These are phyloP conservation scores for Grammothele lineata DNA, from an alignment of 768 basidiomycete genomes.

Conservation along the genomic window DNA sequence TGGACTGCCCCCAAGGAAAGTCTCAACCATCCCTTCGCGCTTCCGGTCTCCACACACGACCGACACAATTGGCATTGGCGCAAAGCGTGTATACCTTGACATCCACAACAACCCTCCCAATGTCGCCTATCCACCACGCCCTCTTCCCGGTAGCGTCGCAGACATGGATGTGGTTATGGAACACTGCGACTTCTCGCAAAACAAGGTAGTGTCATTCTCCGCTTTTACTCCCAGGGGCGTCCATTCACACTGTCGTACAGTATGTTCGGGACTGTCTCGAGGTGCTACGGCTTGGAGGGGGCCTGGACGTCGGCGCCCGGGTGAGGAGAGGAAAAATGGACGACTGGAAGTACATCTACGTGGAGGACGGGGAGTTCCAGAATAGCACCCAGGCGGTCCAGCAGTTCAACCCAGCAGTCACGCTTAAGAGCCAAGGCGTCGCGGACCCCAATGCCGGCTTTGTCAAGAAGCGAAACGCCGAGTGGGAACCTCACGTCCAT, in stretches of 20 bases:
- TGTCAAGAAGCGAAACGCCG: conserved; percentile 51
- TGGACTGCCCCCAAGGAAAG: conserved; percentile 57
- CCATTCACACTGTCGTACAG: conserved; percentile 36
- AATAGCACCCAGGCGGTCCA: conserved; percentile 35
- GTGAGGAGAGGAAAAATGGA: conserved; percentile 72
- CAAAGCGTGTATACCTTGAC: conserved; percentile 75
- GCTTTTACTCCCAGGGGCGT: not conserved
- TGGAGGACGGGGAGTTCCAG: conserved; percentile 49
- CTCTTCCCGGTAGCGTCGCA: conserved; percentile 75
- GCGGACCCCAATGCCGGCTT: conserved; percentile 52
- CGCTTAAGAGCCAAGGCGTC: conserved; percentile 27
- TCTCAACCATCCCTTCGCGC: conserved; percentile 42
- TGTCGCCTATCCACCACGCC: conserved; percentile 84
- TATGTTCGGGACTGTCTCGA: conserved; percentile 98
- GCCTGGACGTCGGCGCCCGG: conserved; percentile 77
- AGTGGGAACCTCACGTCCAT: conserved; percentile 55
- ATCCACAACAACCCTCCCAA: conserved; percentile 55
- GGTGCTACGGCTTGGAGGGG: conserved; percentile 85
- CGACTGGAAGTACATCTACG: conserved; percentile 86
- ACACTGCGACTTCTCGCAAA: conserved; percentile 84
- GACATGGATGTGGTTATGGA: conserved; percentile 92
- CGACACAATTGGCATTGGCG: conserved; percentile 68
- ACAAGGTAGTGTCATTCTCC: conserved; percentile 58
- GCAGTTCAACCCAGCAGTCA: conserved; percentile 22
- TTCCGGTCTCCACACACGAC: conserved; percentile 47